phyloP scores from a whole-genome alignment of 495 filamentous ascomycete species.

The Hypomontagnella monticulosa region DNA sequence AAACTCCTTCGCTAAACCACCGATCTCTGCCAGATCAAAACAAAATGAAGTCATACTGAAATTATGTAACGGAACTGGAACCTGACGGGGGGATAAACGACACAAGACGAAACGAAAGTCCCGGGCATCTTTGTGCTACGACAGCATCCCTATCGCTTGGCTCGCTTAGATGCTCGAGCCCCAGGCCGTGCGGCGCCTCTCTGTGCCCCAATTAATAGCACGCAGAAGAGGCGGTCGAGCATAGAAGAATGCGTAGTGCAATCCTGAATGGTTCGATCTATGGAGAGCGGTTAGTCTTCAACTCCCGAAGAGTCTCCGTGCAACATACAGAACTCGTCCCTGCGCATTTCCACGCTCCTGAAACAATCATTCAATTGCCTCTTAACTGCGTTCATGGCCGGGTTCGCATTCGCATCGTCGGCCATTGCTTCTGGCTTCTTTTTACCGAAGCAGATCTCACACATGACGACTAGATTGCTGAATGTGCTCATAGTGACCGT shows the following conservation, averaged over 20 bases:
- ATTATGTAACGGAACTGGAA: slow-evolving; percentile 6
- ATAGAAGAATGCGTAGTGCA: slow-evolving; percentile 19
- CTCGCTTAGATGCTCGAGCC: slow-evolving; percentile 46
- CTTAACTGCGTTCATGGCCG: slow-evolving; percentile 8
- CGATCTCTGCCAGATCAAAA: slow-evolving; percentile 54
- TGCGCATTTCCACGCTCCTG: slow-evolving; percentile 19
- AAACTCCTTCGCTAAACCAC: slow-evolving; percentile 44
- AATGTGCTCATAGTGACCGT: slow-evolving; percentile 32
- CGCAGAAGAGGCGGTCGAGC: slow-evolving; percentile 36
- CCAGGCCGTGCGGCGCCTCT: slow-evolving; percentile 36
- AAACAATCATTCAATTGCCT: slow-evolving; percentile 37
- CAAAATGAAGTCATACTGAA: slow-evolving; percentile 28
- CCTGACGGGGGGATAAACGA: slow-evolving; percentile 25
- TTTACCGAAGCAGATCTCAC: slow-evolving; percentile 45
- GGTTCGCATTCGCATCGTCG: slow-evolving; percentile 31
- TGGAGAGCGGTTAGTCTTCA: slow-evolving; percentile 13
- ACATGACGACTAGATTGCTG: slow-evolving; percentile 47
- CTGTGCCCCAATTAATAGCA: slow-evolving; percentile 29
- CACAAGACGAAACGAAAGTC: slow-evolving; percentile 42
- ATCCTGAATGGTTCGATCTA: slow-evolving; percentile 28
- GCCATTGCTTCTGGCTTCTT: slow-evolving; percentile 42
- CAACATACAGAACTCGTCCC: slow-evolving; percentile 43
- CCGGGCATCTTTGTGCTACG: slow-evolving; percentile 3
- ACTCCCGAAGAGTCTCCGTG: background rate
- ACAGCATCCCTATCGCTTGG: slow-evolving; percentile 28